A percentile compares a stretch with the other conserved stretches of the same genome.
Evolutionary conservation across 371 early-diverging fungal genomes (phyloP).

Genomic region (Mucor irregularis): DNA sequence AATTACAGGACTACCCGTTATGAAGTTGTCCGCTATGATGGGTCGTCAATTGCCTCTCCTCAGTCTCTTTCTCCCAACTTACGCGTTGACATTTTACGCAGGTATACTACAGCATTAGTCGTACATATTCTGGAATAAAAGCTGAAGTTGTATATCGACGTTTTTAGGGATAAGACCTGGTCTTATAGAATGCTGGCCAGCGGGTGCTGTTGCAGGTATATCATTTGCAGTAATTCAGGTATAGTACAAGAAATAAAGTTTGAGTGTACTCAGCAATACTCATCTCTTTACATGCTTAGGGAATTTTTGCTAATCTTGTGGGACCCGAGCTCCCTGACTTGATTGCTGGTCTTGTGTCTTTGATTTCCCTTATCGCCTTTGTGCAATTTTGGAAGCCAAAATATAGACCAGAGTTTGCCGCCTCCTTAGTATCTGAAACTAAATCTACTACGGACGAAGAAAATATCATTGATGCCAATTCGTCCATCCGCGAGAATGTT

Average conservation of each 20-base stretch:
- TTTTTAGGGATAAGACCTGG: conserved; percentile 33
- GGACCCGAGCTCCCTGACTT: conserved; percentile 53
- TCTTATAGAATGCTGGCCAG: conserved; percentile 52
- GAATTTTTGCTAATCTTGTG: conserved; percentile 45
- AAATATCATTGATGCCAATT: neutral
- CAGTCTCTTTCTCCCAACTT: conserved; percentile 41
- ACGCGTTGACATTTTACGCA: conserved; percentile 42
- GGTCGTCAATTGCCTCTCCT: conserved; percentile 52
- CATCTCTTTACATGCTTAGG: conserved; percentile 6
- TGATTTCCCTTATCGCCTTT: conserved; percentile 36
- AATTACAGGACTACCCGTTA: conserved; percentile 40
- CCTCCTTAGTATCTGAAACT: conserved; percentile 2
- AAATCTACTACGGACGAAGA: conserved; percentile 14
- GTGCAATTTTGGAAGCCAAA: conserved; percentile 53
- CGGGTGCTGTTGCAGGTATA: conserved; percentile 39
- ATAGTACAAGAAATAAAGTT: neutral
- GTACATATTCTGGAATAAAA: too few species aligned
- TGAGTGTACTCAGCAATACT: neutral
- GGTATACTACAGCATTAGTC: too few species aligned
- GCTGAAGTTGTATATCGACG: too few species aligned
- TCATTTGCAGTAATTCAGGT: conserved; percentile 49
- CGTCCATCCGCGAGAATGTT: neutral
- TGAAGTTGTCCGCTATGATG: conserved; percentile 46
- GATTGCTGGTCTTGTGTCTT: conserved; percentile 46
- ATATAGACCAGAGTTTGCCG: conserved; percentile 42